Evolutionary conservation across 805 yeast genomes (phyloP).

Genomic region (Myxozyma neglecta): DNA sequence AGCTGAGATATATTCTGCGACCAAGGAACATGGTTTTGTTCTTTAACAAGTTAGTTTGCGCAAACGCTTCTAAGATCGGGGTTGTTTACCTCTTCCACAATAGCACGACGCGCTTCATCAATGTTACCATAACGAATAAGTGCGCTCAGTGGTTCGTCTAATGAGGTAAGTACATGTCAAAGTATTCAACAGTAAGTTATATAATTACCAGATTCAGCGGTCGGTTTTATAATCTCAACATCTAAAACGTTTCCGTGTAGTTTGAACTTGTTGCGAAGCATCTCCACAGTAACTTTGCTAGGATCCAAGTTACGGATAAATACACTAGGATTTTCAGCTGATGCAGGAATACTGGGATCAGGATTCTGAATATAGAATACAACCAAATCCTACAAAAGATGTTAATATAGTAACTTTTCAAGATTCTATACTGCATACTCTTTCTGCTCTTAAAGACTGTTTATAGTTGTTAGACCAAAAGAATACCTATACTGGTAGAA

Average conservation of each 20-base stretch:
- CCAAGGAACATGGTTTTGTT: constrained; percentile 26
- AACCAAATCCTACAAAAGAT: background rate
- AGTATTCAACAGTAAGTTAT: background rate
- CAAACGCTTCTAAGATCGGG: background rate
- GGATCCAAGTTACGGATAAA: constrained; percentile 72
- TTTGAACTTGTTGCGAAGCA: constrained; percentile 58
- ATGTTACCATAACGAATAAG: constrained; percentile 13
- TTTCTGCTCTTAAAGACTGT: constrained; percentile 7
- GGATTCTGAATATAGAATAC: constrained; percentile 41
- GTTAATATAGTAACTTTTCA: background rate
- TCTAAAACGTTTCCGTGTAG: constrained; percentile 64
- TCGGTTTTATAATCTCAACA: constrained; percentile 1
- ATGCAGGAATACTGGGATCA: constrained; percentile 39
- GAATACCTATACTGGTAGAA: background rate
- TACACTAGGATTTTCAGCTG: constrained; percentile 66
- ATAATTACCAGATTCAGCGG: background rate
- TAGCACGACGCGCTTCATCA: constrained; percentile 27
- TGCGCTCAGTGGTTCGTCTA: constrained; percentile 14
- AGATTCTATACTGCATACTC: background rate
- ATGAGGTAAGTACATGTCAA: background rate
- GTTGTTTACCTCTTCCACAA: constrained; percentile 19
- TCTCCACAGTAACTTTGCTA: constrained; percentile 51
- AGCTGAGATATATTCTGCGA: constrained; percentile 26
- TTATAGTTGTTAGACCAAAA: background rate
- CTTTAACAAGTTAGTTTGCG: background rate